phyloP scores from a whole-genome alignment of 75 land plant genomes.

The Chamaecyparis obtusa region DNA sequence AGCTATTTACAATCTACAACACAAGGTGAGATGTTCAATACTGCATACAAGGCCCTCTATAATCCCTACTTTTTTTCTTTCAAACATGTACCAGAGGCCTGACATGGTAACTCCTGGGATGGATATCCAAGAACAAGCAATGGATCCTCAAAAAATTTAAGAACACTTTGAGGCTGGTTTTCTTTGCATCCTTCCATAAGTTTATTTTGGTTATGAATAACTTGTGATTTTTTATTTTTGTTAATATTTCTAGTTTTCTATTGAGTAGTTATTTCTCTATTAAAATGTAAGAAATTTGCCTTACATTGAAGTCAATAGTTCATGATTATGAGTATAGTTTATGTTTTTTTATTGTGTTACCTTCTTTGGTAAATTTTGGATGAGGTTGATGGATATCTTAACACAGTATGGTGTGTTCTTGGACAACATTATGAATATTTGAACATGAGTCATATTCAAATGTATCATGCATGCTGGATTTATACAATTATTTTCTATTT shows the following conservation, averaged over 20 bases:
- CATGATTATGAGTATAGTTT: not conserved
- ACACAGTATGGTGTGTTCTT: not conserved
- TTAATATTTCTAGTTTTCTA: not conserved
- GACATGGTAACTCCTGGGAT: conserved; percentile 35
- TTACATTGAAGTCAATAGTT: not conserved
- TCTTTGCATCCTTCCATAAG: not conserved
- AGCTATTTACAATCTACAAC: too few relatives aligned
- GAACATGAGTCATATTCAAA: not conserved
- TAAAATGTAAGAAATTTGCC: not conserved
- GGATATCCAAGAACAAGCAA: conserved; percentile 33
- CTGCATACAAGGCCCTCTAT: conserved; percentile 34
- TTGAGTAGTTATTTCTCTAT: not conserved
- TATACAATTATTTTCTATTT: not conserved
- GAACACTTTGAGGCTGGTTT: conserved; percentile 37
- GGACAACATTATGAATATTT: not conserved
- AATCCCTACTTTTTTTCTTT: conserved; percentile 35
- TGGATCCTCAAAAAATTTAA: conserved; percentile 35
- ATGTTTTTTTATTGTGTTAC: not conserved
- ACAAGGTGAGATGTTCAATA: conserved; percentile 21
- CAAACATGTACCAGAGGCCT: conserved; percentile 44
- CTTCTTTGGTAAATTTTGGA: not conserved
- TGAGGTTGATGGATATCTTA: not conserved
- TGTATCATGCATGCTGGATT: not conserved
- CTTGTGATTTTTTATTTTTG: not conserved
- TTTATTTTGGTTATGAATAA: not conserved